A percentile compares a stretch with the other conserved stretches of the same genome.
Conservation (phyloP, 495 filamentous ascomycete species). For the Penicillium goetzii region DNA sequence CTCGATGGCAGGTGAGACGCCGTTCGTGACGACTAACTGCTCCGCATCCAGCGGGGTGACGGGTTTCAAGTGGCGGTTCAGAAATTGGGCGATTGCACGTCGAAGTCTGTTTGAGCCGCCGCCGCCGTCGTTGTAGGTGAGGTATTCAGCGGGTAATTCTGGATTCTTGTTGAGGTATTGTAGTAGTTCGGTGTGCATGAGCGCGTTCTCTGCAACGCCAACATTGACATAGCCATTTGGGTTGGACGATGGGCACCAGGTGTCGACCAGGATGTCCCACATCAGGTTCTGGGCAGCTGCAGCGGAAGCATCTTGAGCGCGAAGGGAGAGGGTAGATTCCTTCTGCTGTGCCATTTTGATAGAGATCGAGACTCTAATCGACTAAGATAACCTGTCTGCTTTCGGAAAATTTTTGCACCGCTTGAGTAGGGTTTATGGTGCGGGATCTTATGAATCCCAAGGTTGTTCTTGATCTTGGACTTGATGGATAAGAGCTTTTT, state of each 20-base stretch:
- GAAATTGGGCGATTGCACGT: constrained; percentile 46
- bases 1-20: constrained; percentile 52
- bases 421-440: not conserved
- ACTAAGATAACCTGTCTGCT: not conserved
- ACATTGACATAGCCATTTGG: constrained; percentile 44
- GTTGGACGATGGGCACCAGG: constrained; percentile 33
- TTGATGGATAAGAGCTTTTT: not conserved
- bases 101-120: constrained; percentile 39
- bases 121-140: constrained; percentile 51
- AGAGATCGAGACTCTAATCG: not conserved
- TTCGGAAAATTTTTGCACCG: not conserved
- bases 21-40: constrained; percentile 51
- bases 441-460: not conserved
- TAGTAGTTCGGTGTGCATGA: constrained; percentile 44
- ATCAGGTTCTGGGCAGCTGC: constrained; percentile 23
- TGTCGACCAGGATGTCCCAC: constrained; percentile 34
- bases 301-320: constrained; percentile 25
- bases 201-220: constrained; percentile 45
- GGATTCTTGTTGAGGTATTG: constrained; percentile 38
- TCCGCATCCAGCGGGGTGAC: constrained; percentile 36
- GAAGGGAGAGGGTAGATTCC: constrained; percentile 18
- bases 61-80: constrained; percentile 51
- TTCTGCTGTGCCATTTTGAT: constrained; percentile 15
- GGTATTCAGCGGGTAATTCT: constrained; percentile 36
- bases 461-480: not conserved